phyloP scores from a whole-genome alignment of 2,329 filamentous ascomycete genomes.

The Fusarium humuli region DNA sequence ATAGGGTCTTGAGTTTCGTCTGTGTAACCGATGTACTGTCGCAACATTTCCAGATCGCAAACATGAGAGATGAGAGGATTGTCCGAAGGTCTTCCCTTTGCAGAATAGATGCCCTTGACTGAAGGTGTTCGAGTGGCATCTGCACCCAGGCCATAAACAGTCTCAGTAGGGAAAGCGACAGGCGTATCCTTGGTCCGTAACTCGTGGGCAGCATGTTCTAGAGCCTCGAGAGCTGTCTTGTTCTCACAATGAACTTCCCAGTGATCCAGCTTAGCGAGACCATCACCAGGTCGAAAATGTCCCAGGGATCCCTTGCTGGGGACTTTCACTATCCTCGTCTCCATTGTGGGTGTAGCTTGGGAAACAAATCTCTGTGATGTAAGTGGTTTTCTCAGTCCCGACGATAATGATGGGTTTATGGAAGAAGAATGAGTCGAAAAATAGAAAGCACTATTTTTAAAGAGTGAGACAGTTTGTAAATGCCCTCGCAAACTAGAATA shows the following conservation, averaged over 20 bases:
- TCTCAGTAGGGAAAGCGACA: slow-evolving; percentile 97
- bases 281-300: slow-evolving; percentile 48
- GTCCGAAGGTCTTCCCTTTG: slow-evolving; percentile 90
- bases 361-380: slow-evolving; percentile 40
- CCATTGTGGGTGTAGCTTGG: slow-evolving; percentile 47
- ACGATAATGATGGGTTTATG: background rate
- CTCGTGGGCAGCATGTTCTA: slow-evolving; percentile 74
- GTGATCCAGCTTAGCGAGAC: slow-evolving; percentile 52
- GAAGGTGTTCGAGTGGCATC: slow-evolving; percentile 88
- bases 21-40: slow-evolving; percentile 65
- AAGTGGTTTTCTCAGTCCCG: slow-evolving; percentile 41
- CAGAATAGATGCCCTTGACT: slow-evolving; percentile 90
- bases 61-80: slow-evolving; percentile 97
- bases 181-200: slow-evolving; percentile 76
- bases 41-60: slow-evolving; percentile 81
- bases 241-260: slow-evolving; percentile 56
- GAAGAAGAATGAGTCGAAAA: slow-evolving; percentile 12
- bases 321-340: slow-evolving; percentile 56
- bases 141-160: slow-evolving; percentile 96
- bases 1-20: slow-evolving; percentile 58
- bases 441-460: background rate
- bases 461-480: background rate
- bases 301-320: slow-evolving; percentile 50
- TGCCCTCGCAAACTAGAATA: slow-evolving; percentile 12
- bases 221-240: slow-evolving; percentile 51